Conservation (phyloP, 257 asterid species). For the Echites panduratus region DNA sequence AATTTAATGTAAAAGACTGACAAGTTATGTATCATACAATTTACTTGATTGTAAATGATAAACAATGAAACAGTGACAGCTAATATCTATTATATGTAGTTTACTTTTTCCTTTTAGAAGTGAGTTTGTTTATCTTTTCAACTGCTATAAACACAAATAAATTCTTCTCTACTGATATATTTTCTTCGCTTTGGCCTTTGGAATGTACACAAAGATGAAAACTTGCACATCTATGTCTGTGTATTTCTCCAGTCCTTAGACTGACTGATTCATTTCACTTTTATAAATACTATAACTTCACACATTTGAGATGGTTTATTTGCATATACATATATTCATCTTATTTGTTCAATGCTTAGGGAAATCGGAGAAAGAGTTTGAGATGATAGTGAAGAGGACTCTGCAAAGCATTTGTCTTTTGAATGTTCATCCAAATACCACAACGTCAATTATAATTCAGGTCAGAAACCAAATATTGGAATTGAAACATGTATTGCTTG, state of each 20-base stretch:
- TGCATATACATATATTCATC: neutral
- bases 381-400: constrained; percentile 88
- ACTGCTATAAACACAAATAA: neutral
- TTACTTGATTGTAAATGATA: neutral
- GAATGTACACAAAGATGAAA: neutral
- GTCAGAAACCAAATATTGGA: constrained; percentile 23
- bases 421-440: constrained; percentile 84
- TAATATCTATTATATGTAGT: neutral
- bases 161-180: neutral
- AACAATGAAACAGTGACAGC: neutral
- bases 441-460: constrained; percentile 80
- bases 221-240: neutral
- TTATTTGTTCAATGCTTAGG: constrained; percentile 38
- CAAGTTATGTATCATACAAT: neutral
- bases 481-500: neutral
- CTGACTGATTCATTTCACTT: neutral
- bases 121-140: neutral
- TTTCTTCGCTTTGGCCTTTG: neutral
- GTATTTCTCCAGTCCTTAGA: neutral
- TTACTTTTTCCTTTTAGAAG: neutral
- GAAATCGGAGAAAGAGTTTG: constrained; percentile 76
- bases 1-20: neutral
- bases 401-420: constrained; percentile 72
- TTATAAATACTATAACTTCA: too few relatives aligned
- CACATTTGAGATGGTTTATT: too few relatives aligned